Base-by-base conservation (phyloP, 192 early-diverging fungal genomes). In the Backusella liffmaniae region DNA sequence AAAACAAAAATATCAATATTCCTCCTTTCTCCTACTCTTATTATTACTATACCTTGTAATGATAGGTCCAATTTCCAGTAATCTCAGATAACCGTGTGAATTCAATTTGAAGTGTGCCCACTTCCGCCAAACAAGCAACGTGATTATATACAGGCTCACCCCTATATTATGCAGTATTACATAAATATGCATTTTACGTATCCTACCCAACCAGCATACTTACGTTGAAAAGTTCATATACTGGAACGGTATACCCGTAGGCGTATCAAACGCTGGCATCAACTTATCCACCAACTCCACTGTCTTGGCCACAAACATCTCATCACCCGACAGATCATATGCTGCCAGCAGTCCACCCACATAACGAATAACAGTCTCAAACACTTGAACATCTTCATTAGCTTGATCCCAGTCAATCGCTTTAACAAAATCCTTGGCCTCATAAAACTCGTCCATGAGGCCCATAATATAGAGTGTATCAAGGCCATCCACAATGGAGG, bases 381-480 rank as follows among this genome's bases (percentile, higher is more conserved):
- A 97, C 72, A 95, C 88, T 37, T 88, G 90, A 39, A 93, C 87
- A 2, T 76, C 82, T 23, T 76, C 66, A 18, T 79, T 75, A 16
- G 84, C 66, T 34, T 73, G 26, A 8, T 66, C 73, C 85, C 93
- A 93, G 69, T 91, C 82, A 39, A 96, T 85, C 0, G 75, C 76
- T 5, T 78, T 82, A 2, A 95, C 89, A 77, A 90, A 90, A 0
- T 93, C 77, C 73, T 90, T 86, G 0, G 94, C 94, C 62, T 89
- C 80, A 29, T 89, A 77, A 82, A 95, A 98, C 56, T 97, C 94
- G 21, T 90, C 84, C 39, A 86, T 83, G 6, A 98, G 86, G 29
- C 85, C 93, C 94, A 96, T 94, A 59, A 98, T 90, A 44, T 89
- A 88, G 36, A 97, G 84, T 0, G 96, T 96, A 76, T 98, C 97